Evolutionary conservation across 1,139 yeast species (phyloP).

Genomic region (Blastobotrys proliferans): DNA sequence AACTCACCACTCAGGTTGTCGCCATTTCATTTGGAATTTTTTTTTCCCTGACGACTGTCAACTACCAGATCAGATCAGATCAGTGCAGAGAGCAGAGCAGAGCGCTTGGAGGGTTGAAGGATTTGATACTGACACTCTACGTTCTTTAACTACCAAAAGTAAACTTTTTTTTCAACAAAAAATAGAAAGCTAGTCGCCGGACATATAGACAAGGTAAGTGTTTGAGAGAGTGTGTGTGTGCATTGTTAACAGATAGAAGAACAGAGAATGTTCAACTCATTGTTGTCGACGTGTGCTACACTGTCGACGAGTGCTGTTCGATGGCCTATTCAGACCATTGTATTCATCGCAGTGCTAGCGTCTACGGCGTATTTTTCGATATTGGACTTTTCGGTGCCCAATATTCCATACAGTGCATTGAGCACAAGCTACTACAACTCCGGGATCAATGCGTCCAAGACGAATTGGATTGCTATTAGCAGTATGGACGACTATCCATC

Average conservation of each 20-base stretch:
- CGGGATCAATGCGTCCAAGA: conserved; percentile 12
- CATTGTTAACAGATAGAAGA: not conserved
- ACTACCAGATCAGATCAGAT: too few relatives aligned
- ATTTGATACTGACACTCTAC: not conserved
- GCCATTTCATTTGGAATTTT: too few relatives aligned
- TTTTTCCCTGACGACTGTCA: too few relatives aligned
- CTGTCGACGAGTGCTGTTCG: conserved; percentile 65
- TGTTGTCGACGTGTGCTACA: conserved; percentile 1
- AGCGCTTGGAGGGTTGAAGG: not conserved
- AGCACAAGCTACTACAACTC: conserved; percentile 27
- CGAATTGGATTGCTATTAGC: conserved; percentile 20
- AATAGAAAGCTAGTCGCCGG: not conserved
- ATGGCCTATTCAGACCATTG: conserved; percentile 85
- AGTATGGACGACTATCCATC: conserved; percentile 29
- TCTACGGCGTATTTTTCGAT: conserved; percentile 78
- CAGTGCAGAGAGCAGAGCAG: too few relatives aligned
- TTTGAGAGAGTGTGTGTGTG: not conserved
- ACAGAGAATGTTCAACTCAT: conserved; percentile 3
- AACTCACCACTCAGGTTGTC: too few relatives aligned
- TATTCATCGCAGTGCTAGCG: conserved; percentile 68
- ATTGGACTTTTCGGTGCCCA: conserved; percentile 70
- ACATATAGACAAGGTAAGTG: not conserved
- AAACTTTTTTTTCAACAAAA: not conserved
- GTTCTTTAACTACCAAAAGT: not conserved
- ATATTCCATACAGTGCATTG: conserved; percentile 24